phyloP scores from a whole-genome alignment of 2,329 filamentous ascomycete genomes.

The Fusarium coffeatum region DNA sequence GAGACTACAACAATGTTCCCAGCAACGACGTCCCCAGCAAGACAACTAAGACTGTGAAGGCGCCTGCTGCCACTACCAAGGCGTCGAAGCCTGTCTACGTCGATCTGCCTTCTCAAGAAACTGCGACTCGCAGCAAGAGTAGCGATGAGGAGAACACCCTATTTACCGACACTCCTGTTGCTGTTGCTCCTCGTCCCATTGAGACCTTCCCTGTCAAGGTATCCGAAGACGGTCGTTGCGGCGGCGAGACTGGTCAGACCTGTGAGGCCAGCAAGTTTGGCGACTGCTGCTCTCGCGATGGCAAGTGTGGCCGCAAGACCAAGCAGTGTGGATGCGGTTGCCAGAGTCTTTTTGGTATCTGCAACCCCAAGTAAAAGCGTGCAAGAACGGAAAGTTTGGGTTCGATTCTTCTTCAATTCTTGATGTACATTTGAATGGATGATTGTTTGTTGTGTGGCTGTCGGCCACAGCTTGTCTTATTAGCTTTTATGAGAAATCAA shows the following conservation, averaged over 20 bases:
- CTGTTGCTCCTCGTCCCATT: conserved; percentile 12
- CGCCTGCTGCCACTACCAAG: conserved; percentile 13
- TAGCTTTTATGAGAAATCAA: conserved; percentile 25
- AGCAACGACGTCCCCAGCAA: not conserved
- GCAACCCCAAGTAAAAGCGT: conserved; percentile 36
- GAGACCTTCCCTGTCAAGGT: conserved; percentile 44
- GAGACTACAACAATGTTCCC: not conserved
- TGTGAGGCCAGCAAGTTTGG: conserved; percentile 57
- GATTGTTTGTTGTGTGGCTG: conserved; percentile 22
- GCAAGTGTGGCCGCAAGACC: conserved; percentile 54
- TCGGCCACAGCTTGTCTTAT: conserved; percentile 12
- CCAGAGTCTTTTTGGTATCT: conserved; percentile 52
- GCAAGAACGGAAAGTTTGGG: not conserved
- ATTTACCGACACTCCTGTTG: conserved; percentile 28
- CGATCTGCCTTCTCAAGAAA: conserved; percentile 3
- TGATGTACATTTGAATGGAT: conserved; percentile 40
- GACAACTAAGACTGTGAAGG: conserved; percentile 12
- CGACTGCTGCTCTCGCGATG: conserved; percentile 57
- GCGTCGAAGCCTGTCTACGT: conserved; percentile 15
- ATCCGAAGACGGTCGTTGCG: conserved; percentile 56
- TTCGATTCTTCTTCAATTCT: conserved; percentile 41
- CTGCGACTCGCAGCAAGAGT: conserved; percentile 23
- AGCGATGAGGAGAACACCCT: conserved; percentile 7
- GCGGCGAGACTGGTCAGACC: conserved; percentile 54
- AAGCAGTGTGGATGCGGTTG: conserved; percentile 54